Conservation (phyloP, 805 yeast genomes). For the Hagleromyces aurorensis region DNA sequence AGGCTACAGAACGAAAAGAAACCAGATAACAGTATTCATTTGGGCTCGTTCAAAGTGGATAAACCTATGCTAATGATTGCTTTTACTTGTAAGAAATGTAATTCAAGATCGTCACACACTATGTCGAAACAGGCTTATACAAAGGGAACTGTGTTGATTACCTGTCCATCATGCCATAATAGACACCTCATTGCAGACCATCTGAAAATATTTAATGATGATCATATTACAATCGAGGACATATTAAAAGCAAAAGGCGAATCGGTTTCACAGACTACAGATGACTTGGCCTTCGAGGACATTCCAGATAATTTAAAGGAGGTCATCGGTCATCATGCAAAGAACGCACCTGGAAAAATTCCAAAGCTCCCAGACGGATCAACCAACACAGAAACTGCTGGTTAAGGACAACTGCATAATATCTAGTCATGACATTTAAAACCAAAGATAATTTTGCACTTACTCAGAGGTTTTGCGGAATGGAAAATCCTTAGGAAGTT, state of each 20-base stretch:
- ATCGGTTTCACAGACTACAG: slow-evolving; percentile 50
- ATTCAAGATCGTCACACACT: slow-evolving; percentile 76
- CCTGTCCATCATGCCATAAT: slow-evolving; percentile 85
- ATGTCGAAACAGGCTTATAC: slow-evolving; percentile 89
- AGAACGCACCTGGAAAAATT: slow-evolving; percentile 57
- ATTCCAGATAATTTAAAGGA: slow-evolving; percentile 27
- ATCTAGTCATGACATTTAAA: too few species aligned
- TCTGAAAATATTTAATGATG: slow-evolving; percentile 73
- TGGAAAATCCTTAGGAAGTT: too few species aligned
- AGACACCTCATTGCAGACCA: slow-evolving; percentile 91
- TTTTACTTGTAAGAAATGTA: slow-evolving; percentile 86
- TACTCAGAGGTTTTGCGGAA: too few species aligned
- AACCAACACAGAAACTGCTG: too few species aligned
- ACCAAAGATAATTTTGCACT: too few species aligned
- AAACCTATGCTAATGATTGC: slow-evolving; percentile 80
- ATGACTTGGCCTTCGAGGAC: slow-evolving; percentile 51
- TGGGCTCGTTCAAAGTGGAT: slow-evolving; percentile 44
- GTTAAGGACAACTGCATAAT: too few species aligned
- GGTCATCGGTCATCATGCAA: slow-evolving; percentile 56
- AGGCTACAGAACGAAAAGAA: too few species aligned
- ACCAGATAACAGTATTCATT: too few species aligned
- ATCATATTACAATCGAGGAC: slow-evolving; percentile 65
- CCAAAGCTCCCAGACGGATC: too few species aligned
- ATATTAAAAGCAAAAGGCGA: slow-evolving; percentile 72
- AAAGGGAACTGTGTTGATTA: slow-evolving; percentile 76